A percentile compares a stretch with the other conserved stretches of the same genome.
phyloP scores from a whole-genome alignment of 2,329 filamentous ascomycete species.

The Phialophora chinensis region DNA sequence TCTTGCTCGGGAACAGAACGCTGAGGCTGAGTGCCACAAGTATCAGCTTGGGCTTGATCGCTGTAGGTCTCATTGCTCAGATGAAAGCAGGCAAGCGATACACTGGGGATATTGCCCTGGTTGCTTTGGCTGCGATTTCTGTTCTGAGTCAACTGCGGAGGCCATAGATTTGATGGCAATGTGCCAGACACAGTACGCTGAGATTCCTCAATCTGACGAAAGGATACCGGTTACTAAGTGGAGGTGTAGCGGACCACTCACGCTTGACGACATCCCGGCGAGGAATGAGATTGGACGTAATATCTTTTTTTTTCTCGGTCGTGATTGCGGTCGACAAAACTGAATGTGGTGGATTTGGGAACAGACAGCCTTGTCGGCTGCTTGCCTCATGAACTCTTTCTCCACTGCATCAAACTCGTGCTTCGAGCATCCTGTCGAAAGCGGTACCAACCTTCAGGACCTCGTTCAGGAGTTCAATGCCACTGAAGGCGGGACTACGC shows the following conservation, averaged over 20 bases:
- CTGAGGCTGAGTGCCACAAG: conserved; percentile 18
- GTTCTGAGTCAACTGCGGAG: neutral
- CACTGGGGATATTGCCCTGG: conserved; percentile 12
- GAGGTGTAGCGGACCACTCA: neutral
- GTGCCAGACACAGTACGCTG: neutral
- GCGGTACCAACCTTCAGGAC: neutral
- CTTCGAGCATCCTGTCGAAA: neutral
- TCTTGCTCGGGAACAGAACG: conserved; percentile 11
- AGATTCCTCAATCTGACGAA: neutral
- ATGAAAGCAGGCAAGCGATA: conserved; percentile 22
- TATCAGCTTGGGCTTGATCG: conserved; percentile 8
- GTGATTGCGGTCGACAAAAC: neutral
- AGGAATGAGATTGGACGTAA: neutral
- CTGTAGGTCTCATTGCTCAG: conserved; percentile 15
- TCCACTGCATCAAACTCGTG: neutral
- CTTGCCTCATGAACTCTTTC: neutral
- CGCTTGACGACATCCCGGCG: neutral
- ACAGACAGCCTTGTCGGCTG: neutral
- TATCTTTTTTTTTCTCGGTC: neutral
- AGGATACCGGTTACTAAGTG: neutral
- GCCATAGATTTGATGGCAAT: neutral
- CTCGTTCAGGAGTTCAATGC: neutral
- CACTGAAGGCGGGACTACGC: neutral
- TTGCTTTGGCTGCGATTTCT: conserved; percentile 13
- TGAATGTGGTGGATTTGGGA: neutral